phyloP scores from a whole-genome alignment of 352 stramenopile species.

The Blastocystis hominis region DNA sequence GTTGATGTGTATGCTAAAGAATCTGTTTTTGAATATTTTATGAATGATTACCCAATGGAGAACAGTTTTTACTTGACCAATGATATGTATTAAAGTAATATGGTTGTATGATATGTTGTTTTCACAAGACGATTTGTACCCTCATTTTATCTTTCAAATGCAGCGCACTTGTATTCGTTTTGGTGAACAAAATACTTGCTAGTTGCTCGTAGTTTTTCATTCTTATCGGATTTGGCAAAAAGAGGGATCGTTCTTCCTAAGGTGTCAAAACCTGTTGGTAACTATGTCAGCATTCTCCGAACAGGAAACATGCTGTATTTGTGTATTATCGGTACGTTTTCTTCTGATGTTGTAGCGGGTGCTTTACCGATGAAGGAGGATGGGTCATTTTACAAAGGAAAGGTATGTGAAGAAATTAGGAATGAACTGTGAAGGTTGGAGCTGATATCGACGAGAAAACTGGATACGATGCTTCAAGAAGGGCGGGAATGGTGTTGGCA shows the following conservation, averaged over 20 bases:
- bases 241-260: neutral
- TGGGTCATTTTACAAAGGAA: conserved; percentile 33
- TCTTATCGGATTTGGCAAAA: neutral
- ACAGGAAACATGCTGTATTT: conserved; percentile 42
- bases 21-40: neutral
- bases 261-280: conserved; percentile 24
- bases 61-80: neutral
- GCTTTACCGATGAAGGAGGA: conserved; percentile 41
- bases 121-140: neutral
- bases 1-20: neutral
- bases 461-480: conserved; percentile 1
- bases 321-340: neutral
- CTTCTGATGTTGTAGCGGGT: neutral
- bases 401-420: neutral
- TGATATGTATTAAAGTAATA: neutral
- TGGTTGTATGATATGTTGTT: neutral
- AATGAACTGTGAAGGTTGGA: neutral
- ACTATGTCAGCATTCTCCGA: conserved; percentile 5
- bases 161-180: neutral
- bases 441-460: neutral
- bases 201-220: conserved; percentile 17
- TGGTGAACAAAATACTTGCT: neutral
- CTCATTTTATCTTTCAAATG: neutral
- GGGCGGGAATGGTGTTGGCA: conserved; percentile 17
- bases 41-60: neutral